Base-by-base conservation (phyloP, 2,329 filamentous ascomycete genomes). In the Nemania sp. region DNA sequence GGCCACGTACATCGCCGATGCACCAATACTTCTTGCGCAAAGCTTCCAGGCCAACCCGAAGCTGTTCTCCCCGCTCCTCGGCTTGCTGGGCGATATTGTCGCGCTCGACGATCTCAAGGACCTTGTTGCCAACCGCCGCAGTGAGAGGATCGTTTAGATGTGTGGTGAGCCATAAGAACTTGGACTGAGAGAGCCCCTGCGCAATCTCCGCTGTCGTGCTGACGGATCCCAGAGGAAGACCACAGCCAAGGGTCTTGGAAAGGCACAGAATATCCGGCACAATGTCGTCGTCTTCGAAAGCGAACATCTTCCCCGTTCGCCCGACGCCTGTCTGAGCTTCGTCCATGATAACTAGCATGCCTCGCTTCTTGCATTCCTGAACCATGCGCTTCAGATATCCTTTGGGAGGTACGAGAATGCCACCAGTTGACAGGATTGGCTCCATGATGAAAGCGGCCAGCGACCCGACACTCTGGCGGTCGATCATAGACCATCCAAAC, bases 401-500 rank as follows among this genome's bases (percentile, higher is more conserved):
- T 0, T 71, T 59, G 0, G 87, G 86, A 0, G 87, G 77, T 1
- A 83, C 81, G 34, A 84, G 80, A 75, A 89, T 87, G 2, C 87
- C 86, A 0, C 80, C 86, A 0, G 78, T 77, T 25, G 81, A 83
- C 10, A 86, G 79, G 39, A 89, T 87, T 15, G 82, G 84, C 71
- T 89, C 86, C 51, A 89, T 75, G 56, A 90, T 86, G 54, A 84
- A 82, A 1, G 86, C 87, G 0, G 87, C 86, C 0, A 89, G 77
- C 0, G 85, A 87, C 0, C 86, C 87, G 57, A 80, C 82, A 0
- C 80, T 85, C 56, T 84, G 81, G 46, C 79, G 76, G 62, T 90
- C 86, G 18, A 90, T 77, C 73, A 89, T 76, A 17, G 76, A 76
- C 79, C 84, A 89, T 4, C 84, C 85, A 65, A 83, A 89, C 11